Percentiles rank a stretch among this genome's conserved stretches.
These are phyloP conservation scores for Pseudognaphalium luteoalbum DNA, from an alignment of 129 eudicot genomes.

Conservation along the genomic window DNA sequence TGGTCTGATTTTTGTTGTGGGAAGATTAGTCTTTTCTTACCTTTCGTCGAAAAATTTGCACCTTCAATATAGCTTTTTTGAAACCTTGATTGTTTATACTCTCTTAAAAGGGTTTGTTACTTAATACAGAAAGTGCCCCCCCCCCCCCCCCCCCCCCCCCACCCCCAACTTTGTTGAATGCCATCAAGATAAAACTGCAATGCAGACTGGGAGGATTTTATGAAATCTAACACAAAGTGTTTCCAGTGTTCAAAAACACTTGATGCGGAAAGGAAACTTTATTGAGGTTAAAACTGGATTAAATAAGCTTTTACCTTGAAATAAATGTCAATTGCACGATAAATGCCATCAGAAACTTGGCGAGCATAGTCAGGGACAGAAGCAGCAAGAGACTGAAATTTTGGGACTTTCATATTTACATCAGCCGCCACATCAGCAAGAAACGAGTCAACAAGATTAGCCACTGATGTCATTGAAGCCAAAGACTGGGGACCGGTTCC, in stretches of 20 bases:
- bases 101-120: too few species aligned
- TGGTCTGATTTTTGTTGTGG: too few species aligned
- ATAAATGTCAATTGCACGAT: constrained; percentile 79
- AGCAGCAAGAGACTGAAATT: constrained; percentile 68
- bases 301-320: constrained; percentile 39
- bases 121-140: too few species aligned
- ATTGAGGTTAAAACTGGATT: neutral
- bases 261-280: neutral
- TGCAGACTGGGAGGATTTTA: too few species aligned
- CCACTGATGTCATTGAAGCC: constrained; percentile 59
- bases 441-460: constrained; percentile 65
- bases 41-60: too few species aligned
- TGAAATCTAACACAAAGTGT: neutral
- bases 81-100: too few species aligned
- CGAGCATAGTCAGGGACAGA: constrained; percentile 79
- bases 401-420: constrained; percentile 60
- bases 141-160: too few species aligned
- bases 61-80: too few species aligned
- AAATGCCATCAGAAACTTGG: constrained; percentile 67
- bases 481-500: constrained; percentile 46
- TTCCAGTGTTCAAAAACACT: neutral
- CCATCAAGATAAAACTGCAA: too few species aligned
- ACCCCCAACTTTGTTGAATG: too few species aligned
- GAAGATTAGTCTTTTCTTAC: too few species aligned
- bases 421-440: constrained; percentile 84